phyloP scores from a whole-genome alignment of 1,139 yeast genomes.

The Tardiomyces digboiensis region DNA sequence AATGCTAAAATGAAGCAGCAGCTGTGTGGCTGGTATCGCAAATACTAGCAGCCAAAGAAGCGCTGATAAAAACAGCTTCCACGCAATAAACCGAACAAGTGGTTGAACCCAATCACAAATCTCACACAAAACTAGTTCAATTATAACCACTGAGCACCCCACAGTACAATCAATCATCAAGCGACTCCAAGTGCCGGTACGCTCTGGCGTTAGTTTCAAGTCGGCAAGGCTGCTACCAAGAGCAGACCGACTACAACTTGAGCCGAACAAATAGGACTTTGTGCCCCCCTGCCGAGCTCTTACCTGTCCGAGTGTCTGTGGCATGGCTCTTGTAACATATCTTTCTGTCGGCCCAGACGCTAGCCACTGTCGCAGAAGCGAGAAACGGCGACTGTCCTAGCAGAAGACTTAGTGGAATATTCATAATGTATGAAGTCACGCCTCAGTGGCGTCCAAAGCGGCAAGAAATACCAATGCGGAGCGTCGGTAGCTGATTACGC shows the following conservation, averaged over 20 bases:
- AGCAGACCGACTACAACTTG: too few species aligned
- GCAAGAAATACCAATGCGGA: too few species aligned
- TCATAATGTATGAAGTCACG: too few species aligned
- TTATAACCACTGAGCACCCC: slow-evolving; percentile 16
- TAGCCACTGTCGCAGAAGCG: neutral
- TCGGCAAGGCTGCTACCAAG: too few species aligned
- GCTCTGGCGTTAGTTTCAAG: neutral
- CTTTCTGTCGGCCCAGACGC: neutral
- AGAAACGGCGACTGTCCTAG: neutral
- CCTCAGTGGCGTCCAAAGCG: too few species aligned
- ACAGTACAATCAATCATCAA: neutral
- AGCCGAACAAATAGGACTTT: too few species aligned
- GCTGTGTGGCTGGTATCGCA: slow-evolving; percentile 26
- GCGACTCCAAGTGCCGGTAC: neutral
- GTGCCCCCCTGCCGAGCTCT: neutral
- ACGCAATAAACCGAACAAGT: slow-evolving; percentile 20
- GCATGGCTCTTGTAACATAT: neutral
- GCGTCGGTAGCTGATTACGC: too few species aligned
- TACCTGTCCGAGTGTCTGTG: neutral
- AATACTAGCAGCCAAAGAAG: slow-evolving; percentile 25
- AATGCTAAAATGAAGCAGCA: slow-evolving; percentile 10
- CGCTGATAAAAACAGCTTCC: slow-evolving; percentile 25
- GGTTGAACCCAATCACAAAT: slow-evolving; percentile 26
- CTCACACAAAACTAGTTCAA: slow-evolving; percentile 32
- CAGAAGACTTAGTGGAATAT: too few species aligned